These are phyloP conservation scores for Lasiodiplodia theobromae DNA, from an alignment of 2,329 filamentous ascomycete species.

Conservation along the genomic window DNA sequence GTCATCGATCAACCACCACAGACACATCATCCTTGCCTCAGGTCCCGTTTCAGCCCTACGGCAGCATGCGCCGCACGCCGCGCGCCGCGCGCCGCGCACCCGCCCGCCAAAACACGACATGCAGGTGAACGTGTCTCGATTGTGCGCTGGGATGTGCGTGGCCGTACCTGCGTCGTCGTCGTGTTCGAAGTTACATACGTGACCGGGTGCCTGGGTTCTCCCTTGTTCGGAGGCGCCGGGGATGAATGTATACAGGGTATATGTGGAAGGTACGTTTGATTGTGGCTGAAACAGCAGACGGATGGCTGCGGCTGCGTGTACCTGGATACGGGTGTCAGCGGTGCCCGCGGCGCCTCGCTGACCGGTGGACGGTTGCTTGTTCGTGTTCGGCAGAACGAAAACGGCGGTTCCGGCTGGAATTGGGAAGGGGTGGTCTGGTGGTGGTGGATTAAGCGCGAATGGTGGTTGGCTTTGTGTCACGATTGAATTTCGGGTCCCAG, in stretches of 20 bases:
- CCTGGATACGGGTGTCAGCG: not conserved
- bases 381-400: not conserved
- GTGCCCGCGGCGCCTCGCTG: not conserved
- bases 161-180: no score
- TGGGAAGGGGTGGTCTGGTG: not conserved
- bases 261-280: not conserved
- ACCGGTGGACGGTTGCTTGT: not conserved
- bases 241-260: not conserved
- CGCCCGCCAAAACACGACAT: not conserved
- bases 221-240: not conserved
- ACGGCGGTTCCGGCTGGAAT: not conserved
- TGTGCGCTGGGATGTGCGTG: no score
- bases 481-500: no score
- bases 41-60: slow-evolving; percentile 25
- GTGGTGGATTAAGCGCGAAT: no score
- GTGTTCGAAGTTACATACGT: not conserved
- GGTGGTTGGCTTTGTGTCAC: no score
- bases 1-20: no score
- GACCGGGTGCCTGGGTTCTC: not conserved
- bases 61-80: not conserved
- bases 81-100: not conserved
- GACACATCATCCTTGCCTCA: slow-evolving; percentile 12
- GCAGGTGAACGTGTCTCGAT: not conserved
- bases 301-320: not conserved
- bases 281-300: no score